A percentile compares a stretch with the other conserved stretches of the same genome.
These are phyloP conservation scores for Saccharomyces mikatae DNA, from an alignment of 805 yeast genomes.

Conservation along the genomic window DNA sequence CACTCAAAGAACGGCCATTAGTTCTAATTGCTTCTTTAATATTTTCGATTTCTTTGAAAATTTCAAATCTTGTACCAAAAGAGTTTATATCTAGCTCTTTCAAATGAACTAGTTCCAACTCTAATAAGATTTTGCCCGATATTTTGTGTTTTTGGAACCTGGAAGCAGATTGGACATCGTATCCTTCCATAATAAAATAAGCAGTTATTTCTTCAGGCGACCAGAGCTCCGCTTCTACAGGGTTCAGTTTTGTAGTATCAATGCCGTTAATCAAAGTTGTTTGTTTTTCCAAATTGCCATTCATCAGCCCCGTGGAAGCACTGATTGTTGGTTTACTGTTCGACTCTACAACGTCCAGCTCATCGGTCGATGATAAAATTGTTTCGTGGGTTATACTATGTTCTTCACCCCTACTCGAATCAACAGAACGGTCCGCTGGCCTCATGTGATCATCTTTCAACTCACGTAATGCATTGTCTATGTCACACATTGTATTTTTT, in stretches of 20 bases:
- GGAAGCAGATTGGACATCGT: slow-evolving; percentile 65
- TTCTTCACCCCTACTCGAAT: neutral
- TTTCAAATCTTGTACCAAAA: slow-evolving; percentile 92
- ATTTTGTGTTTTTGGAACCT: slow-evolving; percentile 83
- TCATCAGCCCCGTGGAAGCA: neutral
- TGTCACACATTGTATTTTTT: slow-evolving; percentile 55
- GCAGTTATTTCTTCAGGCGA: slow-evolving; percentile 76
- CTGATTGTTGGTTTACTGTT: neutral
- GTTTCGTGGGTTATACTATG: slow-evolving; percentile 14
- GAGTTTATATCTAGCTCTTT: slow-evolving; percentile 88
- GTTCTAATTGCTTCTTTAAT: slow-evolving; percentile 29
- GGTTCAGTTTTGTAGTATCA: slow-evolving; percentile 35
- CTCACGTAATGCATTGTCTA: slow-evolving; percentile 65
- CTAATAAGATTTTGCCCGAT: slow-evolving; percentile 76
- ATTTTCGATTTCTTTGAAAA: slow-evolving; percentile 79
- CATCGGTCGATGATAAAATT: slow-evolving; percentile 14
- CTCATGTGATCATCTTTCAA: slow-evolving; percentile 33
- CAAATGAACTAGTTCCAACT: slow-evolving; percentile 74
- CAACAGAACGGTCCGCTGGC: slow-evolving; percentile 3
- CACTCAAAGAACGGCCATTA: neutral
- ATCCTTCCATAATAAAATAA: slow-evolving; percentile 65
- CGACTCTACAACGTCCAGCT: slow-evolving; percentile 8
- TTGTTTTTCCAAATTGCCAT: neutral
- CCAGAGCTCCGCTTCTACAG: slow-evolving; percentile 56
- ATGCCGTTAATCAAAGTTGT: slow-evolving; percentile 9